Evolutionary conservation across 768 basidiomycete species (phyloP), one percentile per base, ranked within the genome.

Genomic region (Amanita inopinata): DNA sequence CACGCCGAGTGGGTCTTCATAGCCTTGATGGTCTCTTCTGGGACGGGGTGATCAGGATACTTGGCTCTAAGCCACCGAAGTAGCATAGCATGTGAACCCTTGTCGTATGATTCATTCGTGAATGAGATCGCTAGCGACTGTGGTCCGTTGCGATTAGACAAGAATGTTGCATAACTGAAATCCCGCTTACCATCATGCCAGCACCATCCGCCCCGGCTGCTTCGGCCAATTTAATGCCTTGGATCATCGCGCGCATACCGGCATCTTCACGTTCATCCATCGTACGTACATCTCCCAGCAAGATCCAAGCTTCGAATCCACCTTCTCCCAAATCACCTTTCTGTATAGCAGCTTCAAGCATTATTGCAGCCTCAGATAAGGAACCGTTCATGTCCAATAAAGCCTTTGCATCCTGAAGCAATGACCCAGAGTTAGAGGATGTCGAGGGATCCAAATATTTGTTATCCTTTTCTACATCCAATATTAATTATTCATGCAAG

Each of bases 71-170:
- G 67, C 87, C 90, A 97, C 23, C 83, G 83, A 37, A 93, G 73
- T 11, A 99, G 73, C 68, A 83, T 87, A 0, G 79, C 65, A 55
- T 94, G 78, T 2, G 93, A 84, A 5, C 81, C 92, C 8, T 84
- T 71, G 53, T 98, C 93, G 52, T 81, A 84, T 0, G 78, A 77
- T 62, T 98, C 94, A 54, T 98, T 99, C 23, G 93, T 94, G 60
- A 88, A 98, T 6, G 90, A 91, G 49, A 97, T 91, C 1, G 94
- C 92, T 24, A 97, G 74, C 4, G 91, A 91, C 93, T 97, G 9
- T 15, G 25, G 23, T 56, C 19, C 55, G 54, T 46, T 25, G 36
- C 46, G 38, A 38, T 36, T 11, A 31, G 22, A 28, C 6, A 17
- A 20, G 15, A 12, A 10, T 19, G 12, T 17, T 20, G 32, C 27